These are phyloP conservation scores for Alternaria sp. DNA, from an alignment of 2,329 filamentous ascomycete species.

Conservation along the genomic window DNA sequence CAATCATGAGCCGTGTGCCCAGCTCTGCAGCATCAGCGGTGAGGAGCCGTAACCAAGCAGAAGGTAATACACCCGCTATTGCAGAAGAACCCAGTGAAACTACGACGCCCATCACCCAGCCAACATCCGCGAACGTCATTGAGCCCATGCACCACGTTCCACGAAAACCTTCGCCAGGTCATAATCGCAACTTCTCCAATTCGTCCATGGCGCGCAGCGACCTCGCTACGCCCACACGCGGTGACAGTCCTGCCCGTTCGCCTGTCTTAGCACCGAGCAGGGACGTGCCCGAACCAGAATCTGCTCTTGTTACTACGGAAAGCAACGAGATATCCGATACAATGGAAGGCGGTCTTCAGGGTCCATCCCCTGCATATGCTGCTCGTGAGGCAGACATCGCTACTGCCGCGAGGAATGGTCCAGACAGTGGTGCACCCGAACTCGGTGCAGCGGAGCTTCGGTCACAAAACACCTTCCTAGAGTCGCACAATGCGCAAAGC, in stretches of 20 bases:
- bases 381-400: slow-evolving; percentile 52
- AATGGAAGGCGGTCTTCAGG: slow-evolving; percentile 38
- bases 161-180: slow-evolving; percentile 51
- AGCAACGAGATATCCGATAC: slow-evolving; percentile 44
- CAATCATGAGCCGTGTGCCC: slow-evolving; percentile 68
- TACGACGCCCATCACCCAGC: slow-evolving; percentile 47
- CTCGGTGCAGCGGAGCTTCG: slow-evolving; percentile 44
- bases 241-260: slow-evolving; percentile 68
- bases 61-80: slow-evolving; percentile 62
- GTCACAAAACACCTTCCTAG: slow-evolving; percentile 49
- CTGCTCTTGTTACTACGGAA: slow-evolving; percentile 57
- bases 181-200: slow-evolving; percentile 53
- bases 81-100: slow-evolving; percentile 60
- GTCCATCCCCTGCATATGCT: slow-evolving; percentile 41
- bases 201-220: slow-evolving; percentile 59
- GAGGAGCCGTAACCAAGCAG: slow-evolving; percentile 51
- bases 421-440: slow-evolving; percentile 31
- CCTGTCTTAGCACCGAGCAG: slow-evolving; percentile 61
- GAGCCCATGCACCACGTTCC: slow-evolving; percentile 39
- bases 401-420: slow-evolving; percentile 35
- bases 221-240: slow-evolving; percentile 65
- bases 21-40: slow-evolving; percentile 54
- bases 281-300: slow-evolving; percentile 56
- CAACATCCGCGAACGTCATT: slow-evolving; percentile 44
- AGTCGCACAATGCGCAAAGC: slow-evolving; percentile 44